These are phyloP conservation scores for Thuidium tamariscinum DNA, from an alignment of 225 moss, liverwort and hornwort genomes.

Conservation along the genomic window DNA sequence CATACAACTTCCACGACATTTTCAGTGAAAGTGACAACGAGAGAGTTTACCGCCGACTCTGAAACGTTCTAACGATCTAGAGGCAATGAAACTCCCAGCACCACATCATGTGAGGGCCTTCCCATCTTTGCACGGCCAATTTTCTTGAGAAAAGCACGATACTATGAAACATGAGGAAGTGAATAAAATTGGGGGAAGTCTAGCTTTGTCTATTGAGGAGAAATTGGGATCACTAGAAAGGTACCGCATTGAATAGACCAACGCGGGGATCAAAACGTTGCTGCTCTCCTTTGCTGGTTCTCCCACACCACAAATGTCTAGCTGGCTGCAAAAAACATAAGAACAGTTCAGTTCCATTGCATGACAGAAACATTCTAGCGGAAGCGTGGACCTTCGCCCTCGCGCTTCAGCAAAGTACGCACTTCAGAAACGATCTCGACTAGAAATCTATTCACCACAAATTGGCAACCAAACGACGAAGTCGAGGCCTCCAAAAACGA, in stretches of 20 bases:
- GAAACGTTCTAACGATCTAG: background rate
- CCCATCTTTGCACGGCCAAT: background rate
- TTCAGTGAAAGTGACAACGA: background rate
- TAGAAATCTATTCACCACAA: background rate
- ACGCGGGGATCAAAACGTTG: background rate
- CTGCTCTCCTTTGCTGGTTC: background rate
- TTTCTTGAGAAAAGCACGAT: background rate
- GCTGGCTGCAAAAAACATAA: background rate
- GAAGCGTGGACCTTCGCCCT: background rate
- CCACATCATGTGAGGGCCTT: background rate
- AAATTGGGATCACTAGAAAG: background rate
- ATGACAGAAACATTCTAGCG: background rate
- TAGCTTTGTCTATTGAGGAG: background rate
- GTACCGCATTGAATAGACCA: background rate
- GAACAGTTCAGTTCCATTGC: background rate
- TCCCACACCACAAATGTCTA: background rate
- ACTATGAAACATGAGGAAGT: background rate
- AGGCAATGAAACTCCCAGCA: background rate
- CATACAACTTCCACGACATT: background rate
- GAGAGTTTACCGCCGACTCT: background rate
- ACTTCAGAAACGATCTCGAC: background rate
- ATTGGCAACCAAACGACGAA: too few relatives aligned
- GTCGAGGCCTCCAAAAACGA: too few relatives aligned
- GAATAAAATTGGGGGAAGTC: background rate
- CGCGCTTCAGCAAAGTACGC: background rate